Evolutionary conservation across 371 early-diverging fungal genomes (phyloP).

Genomic region (Mortierella sp.): DNA sequence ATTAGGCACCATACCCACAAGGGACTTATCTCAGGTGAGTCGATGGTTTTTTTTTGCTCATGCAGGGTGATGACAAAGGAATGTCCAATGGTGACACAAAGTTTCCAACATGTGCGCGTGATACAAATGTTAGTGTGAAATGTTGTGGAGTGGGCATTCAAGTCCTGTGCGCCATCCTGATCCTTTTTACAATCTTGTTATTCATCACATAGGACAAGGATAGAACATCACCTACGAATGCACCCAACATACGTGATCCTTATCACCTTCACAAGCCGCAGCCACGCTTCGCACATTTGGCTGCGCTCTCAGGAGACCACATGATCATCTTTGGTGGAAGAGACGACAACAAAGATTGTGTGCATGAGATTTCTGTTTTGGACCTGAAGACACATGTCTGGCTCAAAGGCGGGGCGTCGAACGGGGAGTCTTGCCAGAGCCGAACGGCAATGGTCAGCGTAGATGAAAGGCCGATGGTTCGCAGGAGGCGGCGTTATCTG

Average conservation of each 20-base stretch:
- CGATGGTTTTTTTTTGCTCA: too few relatives aligned
- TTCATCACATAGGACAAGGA: too few relatives aligned
- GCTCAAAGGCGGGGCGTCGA: conserved; percentile 51
- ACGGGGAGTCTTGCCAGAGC: conserved; percentile 11
- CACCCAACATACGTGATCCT: conserved; percentile 9
- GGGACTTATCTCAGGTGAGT: conserved; percentile 5
- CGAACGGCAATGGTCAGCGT: conserved; percentile 17
- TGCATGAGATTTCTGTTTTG: conserved; percentile 74
- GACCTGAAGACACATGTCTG: conserved; percentile 66
- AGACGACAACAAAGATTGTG: conserved; percentile 67
- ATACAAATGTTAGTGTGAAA: too few relatives aligned
- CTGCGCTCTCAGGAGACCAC: conserved; percentile 62
- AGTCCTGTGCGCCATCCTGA: too few relatives aligned
- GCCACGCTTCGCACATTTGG: conserved; percentile 75
- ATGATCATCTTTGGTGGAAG: conserved; percentile 78
- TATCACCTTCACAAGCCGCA: conserved; percentile 56
- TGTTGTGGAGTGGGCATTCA: too few relatives aligned
- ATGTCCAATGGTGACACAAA: conserved; percentile 13
- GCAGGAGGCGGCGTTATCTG: conserved; percentile 39
- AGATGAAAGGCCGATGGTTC: conserved; percentile 34
- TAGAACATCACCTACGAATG: not conserved
- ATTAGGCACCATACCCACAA: too few relatives aligned
- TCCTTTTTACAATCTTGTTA: too few relatives aligned
- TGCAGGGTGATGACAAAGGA: conserved; percentile 10
- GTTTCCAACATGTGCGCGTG: not conserved